Evolutionary conservation across 1,284 basidiomycete genomes (phyloP).

Genomic region (Moesziomyces antarcticus): DNA sequence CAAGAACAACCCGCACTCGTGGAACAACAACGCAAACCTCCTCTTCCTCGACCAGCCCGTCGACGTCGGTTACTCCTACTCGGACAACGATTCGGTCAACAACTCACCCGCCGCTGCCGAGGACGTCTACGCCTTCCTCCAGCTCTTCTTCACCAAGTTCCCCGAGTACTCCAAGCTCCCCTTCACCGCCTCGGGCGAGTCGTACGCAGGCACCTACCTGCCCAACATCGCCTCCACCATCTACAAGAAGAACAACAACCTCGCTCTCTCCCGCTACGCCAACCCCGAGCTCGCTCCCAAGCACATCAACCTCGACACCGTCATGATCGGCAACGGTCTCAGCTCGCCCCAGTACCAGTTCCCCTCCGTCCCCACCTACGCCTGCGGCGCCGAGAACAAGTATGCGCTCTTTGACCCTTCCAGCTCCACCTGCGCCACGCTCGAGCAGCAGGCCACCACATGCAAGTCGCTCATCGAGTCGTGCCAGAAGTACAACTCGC

Average conservation of each 20-base stretch:
- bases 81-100: slow-evolving; percentile 77
- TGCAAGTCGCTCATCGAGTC: slow-evolving; percentile 74
- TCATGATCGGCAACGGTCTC: slow-evolving; percentile 67
- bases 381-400: slow-evolving; percentile 71
- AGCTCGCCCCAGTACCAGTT: slow-evolving; percentile 67
- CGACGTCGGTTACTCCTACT: slow-evolving; percentile 88
- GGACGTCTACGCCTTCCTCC: slow-evolving; percentile 89
- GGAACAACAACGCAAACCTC: slow-evolving; percentile 78
- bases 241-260: slow-evolving; percentile 64
- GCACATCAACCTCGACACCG: slow-evolving; percentile 62
- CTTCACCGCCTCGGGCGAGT: slow-evolving; percentile 71
- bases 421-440: slow-evolving; percentile 75
- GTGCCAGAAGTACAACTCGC: slow-evolving; percentile 64
- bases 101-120: slow-evolving; percentile 79
- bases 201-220: slow-evolving; percentile 74
- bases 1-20: slow-evolving; percentile 79
- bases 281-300: slow-evolving; percentile 39
- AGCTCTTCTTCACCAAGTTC: slow-evolving; percentile 78
- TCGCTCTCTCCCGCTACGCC: slow-evolving; percentile 37
- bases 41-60: slow-evolving; percentile 83
- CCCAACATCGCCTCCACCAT: slow-evolving; percentile 64
- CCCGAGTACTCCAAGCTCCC: slow-evolving; percentile 60
- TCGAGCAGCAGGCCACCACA: slow-evolving; percentile 76
- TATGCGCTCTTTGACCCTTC: slow-evolving; percentile 78
- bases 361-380: slow-evolving; percentile 78